Base-by-base conservation (phyloP, 2,329 filamentous ascomycete genomes). In the Chalara sp. region DNA sequence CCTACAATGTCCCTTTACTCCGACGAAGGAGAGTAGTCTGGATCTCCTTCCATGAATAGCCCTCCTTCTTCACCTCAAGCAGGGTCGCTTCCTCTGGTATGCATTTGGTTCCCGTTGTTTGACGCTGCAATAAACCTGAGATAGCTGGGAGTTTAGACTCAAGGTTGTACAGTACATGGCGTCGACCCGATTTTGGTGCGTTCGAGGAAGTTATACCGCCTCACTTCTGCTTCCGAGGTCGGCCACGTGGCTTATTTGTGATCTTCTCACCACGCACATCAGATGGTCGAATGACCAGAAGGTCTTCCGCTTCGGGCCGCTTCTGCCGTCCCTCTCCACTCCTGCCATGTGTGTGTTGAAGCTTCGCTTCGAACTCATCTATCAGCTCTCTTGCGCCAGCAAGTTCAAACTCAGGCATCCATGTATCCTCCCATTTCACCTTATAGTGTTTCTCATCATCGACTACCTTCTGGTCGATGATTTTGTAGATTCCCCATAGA, bases 321-420 rank as follows among this genome's bases (percentile, higher is more conserved):
- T 40, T 50, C 13, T 28, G 28, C 11, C 13, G 12, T 31, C 42
- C 31, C 41, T 45, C 13, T 42, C 32, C 21, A 21, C 32, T 43
- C 41, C 29, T 3, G 41, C 8, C 2, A 2, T 43, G 41, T 43
- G 41, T 4, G 3, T 43, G 11, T 43, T 4, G 41, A 21, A 43
- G 12, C 21, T 51, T 12, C 8, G 48, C 42, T 5, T 32, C 43
- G 13, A 49, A 52, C 21, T 41, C 13, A 6, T 52, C 40, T 32
- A 52, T 39, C 21, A 49, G 2, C 31, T 49, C 46, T 39, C 46
- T 49, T 3, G 50, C 46, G n/a, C 50, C 40, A 21, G 6, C 31
- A 32, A 52, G 30, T 43, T 52, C 40, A 41, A 37, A 49, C 49
- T 48, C 40, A 45, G 42, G 46, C 40, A 52, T 52, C 46, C 46